Percentiles rank a stretch among this genome's conserved stretches.
Evolutionary conservation across 495 filamentous ascomycete genomes (phyloP).

Genomic region (Geoglossum glabrum): DNA sequence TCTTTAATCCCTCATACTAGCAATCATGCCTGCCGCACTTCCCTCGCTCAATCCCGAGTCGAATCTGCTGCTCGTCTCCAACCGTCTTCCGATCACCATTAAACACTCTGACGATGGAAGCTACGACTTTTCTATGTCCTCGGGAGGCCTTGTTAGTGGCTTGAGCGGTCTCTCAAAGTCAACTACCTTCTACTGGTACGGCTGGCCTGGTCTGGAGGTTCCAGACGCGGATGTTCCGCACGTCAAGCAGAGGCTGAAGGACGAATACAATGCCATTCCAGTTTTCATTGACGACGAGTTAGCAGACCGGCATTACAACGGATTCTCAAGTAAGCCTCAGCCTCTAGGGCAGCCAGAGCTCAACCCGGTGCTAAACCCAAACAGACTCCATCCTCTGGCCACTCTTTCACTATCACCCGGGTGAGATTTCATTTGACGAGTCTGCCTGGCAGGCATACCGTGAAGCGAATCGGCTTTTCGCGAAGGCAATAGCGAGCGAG

Average conservation of each 20-base stretch:
- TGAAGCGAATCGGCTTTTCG: constrained; percentile 72
- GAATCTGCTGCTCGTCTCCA: constrained; percentile 67
- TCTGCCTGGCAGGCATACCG: constrained; percentile 70
- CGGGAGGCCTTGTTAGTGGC: constrained; percentile 81
- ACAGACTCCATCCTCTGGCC: constrained; percentile 89
- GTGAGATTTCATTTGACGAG: constrained; percentile 81
- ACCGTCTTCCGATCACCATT: constrained; percentile 86
- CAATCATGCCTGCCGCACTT: not conserved
- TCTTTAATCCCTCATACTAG: not conserved
- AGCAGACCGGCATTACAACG: constrained; percentile 38
- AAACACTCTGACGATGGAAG: constrained; percentile 65
- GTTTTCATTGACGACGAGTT: constrained; percentile 33
- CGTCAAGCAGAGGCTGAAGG: constrained; percentile 21
- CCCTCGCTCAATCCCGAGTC: constrained; percentile 12
- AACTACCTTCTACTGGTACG: constrained; percentile 92
- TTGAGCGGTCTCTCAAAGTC: constrained; percentile 76
- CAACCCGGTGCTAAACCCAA: not conserved
- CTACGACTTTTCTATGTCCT: constrained; percentile 87
- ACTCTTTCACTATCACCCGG: constrained; percentile 86
- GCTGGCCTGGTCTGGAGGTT: constrained; percentile 78
- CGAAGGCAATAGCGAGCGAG: constrained; percentile 49
- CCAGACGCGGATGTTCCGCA: constrained; percentile 22
- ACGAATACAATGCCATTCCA: constrained; percentile 29
- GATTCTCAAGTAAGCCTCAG: constrained; percentile 29
- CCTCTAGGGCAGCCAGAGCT: not conserved